Base-by-base conservation (phyloP, 139 green algal genomes). In the Chlorella ohadii region DNA sequence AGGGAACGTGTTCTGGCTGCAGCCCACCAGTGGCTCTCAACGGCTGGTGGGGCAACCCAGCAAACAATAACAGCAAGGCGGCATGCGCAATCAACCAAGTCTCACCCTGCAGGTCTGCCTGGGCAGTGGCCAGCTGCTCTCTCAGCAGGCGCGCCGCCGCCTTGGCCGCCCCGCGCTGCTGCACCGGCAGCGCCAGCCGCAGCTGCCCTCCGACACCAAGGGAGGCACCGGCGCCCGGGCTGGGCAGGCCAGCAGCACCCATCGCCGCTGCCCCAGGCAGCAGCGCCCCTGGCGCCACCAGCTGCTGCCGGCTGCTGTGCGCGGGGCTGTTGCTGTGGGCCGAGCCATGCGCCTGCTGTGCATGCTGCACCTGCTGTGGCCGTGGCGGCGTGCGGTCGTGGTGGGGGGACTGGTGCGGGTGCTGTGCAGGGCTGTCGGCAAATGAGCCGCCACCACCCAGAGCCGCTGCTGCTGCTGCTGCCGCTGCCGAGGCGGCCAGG, bases 101-200 rank as follows among this genome's bases (percentile, higher is more conserved):
- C 55, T 16, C 27, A 80, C 81, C 81, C 33, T 27, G 55, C 34
- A 85, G 51, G 70, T 85, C 55, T 19, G 57, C 41, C 22, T 76
- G 47, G 1, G 87, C 85, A 2, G 39, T 57, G 28, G 83, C 81
- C 70, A 90, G 74, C 56, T 85, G 85, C 51, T 78, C 57, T 73
- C 76, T 36, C 12, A 90, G 83, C 31, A 55, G 57, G 25, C 64
- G 74, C 19, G 79, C 56, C 39, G 82, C 66, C 38, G 71, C 79
- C 79, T 91, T 87, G n/a, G 94, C 82, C n/a, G 91, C 88, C 5
- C 70, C 82, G 0, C 92, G 83, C 39, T 91, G 84, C 78, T 93
- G 87, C 47, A 95, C 82, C 57, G 79, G 85, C 72, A 95, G 57
- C 7, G 90, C 91, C 71, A 95, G 66, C 0, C 91, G 90, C 84